phyloP scores from a whole-genome alignment of 192 early-diverging fungal genomes.

The Podila verticillata region DNA sequence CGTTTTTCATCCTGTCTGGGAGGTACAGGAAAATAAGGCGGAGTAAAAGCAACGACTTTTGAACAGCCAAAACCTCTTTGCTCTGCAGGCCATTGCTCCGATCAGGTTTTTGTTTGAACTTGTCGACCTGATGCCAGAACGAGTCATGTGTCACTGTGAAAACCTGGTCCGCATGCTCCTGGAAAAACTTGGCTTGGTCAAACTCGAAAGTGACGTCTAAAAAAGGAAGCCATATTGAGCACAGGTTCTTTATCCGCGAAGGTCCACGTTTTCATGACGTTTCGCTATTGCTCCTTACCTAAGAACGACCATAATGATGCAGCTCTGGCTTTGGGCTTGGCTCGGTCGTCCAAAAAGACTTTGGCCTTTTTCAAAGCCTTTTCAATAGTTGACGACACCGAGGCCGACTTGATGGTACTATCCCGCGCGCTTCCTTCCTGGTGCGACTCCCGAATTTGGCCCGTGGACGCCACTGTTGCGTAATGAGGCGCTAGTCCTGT shows the following conservation, averaged over 20 bases:
- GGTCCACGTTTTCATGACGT: not conserved
- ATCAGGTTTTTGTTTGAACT: slow-evolving; percentile 75
- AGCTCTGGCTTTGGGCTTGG: slow-evolving; percentile 76
- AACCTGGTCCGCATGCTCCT: slow-evolving; percentile 76
- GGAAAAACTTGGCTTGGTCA: slow-evolving; percentile 82
- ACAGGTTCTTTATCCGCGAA: not conserved
- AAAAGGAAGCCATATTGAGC: not conserved
- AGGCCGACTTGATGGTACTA: slow-evolving; percentile 16
- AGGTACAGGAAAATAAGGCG: slow-evolving; percentile 74
- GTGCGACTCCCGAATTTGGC: slow-evolving; percentile 21
- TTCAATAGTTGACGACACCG: slow-evolving; percentile 54
- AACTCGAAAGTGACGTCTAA: slow-evolving; percentile 71
- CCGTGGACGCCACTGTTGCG: slow-evolving; percentile 21
- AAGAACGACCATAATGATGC: slow-evolving; percentile 74
- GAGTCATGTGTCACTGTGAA: slow-evolving; percentile 75
- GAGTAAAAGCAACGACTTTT: slow-evolving; percentile 71
- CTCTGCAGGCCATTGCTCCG: slow-evolving; percentile 58
- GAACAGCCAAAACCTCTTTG: slow-evolving; percentile 74
- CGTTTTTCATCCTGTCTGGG: slow-evolving; percentile 73
- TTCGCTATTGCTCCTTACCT: slow-evolving; percentile 50
- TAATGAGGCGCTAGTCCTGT: slow-evolving; percentile 38
- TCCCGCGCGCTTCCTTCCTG: slow-evolving; percentile 29
- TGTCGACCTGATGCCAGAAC: slow-evolving; percentile 76
- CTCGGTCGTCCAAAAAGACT: slow-evolving; percentile 81
- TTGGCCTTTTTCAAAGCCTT: slow-evolving; percentile 79